These are phyloP conservation scores for Tuctoria greenei DNA, from an alignment of 176 grass and related monocot genomes.

Conservation along the genomic window DNA sequence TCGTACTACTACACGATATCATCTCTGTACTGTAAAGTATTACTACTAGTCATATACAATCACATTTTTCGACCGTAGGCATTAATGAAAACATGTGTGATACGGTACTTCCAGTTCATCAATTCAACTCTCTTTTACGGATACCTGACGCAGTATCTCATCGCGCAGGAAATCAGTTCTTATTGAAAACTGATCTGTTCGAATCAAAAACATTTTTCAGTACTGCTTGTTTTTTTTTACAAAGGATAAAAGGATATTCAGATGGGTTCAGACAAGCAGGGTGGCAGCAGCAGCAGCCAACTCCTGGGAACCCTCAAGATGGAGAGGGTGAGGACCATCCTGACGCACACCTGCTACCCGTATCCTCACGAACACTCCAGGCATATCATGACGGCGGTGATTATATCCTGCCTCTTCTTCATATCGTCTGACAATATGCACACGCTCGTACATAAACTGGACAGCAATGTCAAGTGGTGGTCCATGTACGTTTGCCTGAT, in stretches of 20 bases:
- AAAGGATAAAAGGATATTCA: conserved; percentile 8
- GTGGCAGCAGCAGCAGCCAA: conserved; percentile 50
- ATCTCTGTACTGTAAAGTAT: background rate
- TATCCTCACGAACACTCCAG: conserved; percentile 90
- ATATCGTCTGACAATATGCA: conserved; percentile 92
- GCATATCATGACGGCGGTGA: conserved; percentile 85
- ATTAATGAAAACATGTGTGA: background rate
- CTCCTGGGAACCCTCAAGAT: conserved; percentile 78
- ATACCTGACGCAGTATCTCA: conserved; percentile 19
- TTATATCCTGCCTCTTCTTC: conserved; percentile 79
- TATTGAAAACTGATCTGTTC: background rate
- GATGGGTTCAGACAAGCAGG: conserved; percentile 71
- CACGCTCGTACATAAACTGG: conserved; percentile 85
- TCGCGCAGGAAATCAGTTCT: conserved; percentile 22
- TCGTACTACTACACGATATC: background rate
- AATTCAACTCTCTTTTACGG: background rate
- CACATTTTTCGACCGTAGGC: background rate
- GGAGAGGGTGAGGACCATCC: conserved; percentile 75
- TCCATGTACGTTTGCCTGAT: conserved; percentile 96
- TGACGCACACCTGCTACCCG: conserved; percentile 79
- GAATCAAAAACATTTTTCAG: conserved; percentile 2
- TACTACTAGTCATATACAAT: too few relatives aligned
- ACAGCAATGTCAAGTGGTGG: conserved; percentile 95
- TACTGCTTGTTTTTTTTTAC: conserved; percentile 1
- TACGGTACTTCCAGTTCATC: background rate